Conservation (phyloP, 352 stramenopile genomes). For the Blastocystis hominis region DNA sequence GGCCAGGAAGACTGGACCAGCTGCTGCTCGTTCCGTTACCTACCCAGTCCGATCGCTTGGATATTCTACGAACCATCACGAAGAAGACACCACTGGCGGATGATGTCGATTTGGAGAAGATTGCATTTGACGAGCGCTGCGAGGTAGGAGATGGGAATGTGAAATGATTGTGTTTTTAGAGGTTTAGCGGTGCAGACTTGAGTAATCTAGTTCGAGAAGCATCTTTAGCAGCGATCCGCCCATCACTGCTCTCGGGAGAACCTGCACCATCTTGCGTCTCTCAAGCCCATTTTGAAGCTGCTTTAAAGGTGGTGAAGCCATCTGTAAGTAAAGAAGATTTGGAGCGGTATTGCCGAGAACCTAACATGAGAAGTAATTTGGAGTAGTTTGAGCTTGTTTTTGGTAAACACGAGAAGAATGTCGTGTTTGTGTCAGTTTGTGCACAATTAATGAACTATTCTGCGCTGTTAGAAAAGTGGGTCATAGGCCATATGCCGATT, state of each 20-base stretch:
- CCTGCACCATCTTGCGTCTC: constrained; percentile 49
- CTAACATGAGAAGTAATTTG: constrained; percentile 18
- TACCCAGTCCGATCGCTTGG: constrained; percentile 68
- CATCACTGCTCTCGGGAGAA: background rate
- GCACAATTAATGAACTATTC: constrained; percentile 42
- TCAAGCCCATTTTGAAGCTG: constrained; percentile 59
- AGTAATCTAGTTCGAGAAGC: constrained; percentile 88
- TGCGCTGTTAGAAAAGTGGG: background rate
- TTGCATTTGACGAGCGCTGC: constrained; percentile 77
- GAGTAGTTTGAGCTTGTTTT: background rate
- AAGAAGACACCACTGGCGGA: constrained; percentile 67
- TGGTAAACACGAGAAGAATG: background rate
- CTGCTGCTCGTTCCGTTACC: constrained; percentile 94
- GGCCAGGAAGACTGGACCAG: constrained; percentile 92
- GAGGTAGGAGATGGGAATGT: constrained; percentile 61
- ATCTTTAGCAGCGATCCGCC: constrained; percentile 80
- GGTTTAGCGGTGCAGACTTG: constrained; percentile 92
- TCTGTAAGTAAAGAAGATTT: constrained; percentile 58
- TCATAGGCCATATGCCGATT: background rate
- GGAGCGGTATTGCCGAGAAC: constrained; percentile 23
- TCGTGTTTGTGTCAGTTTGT: background rate
- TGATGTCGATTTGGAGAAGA: constrained; percentile 77
- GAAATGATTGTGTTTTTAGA: constrained; percentile 31
- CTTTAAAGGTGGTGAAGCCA: constrained; percentile 58
- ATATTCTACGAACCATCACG: constrained; percentile 82